These are phyloP conservation scores for Peziza echinospora DNA, from an alignment of 495 filamentous ascomycete genomes.

Conservation along the genomic window DNA sequence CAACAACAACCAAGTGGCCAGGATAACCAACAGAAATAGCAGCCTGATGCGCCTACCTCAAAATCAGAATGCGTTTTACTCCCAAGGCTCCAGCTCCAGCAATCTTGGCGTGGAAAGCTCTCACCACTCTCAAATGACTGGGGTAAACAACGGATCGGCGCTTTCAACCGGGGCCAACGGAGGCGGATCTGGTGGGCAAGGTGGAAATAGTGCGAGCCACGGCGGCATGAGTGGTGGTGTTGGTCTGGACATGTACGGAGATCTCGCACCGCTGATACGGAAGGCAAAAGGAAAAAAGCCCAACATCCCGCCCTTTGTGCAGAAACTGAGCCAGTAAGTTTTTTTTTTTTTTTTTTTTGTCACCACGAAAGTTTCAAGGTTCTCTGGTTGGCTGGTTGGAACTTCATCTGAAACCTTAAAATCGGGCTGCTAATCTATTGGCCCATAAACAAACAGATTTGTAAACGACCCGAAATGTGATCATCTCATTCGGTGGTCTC, in stretches of 20 bases:
- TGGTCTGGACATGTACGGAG: conserved; percentile 5
- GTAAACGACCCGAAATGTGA: conserved; percentile 80
- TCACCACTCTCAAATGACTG: too few relatives aligned
- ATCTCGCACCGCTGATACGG: conserved; percentile 14
- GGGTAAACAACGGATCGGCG: too few relatives aligned
- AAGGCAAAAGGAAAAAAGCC: conserved; percentile 19
- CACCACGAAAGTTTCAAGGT: not conserved
- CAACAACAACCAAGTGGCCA: conserved; percentile 5
- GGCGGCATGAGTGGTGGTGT: conserved; percentile 7
- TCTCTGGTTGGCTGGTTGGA: too few relatives aligned
- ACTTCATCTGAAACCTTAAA: not conserved
- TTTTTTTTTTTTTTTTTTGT: conserved; percentile 7
- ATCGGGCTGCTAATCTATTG: conserved; percentile 13
- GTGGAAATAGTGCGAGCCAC: conserved; percentile 1
- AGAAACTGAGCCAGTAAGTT: conserved; percentile 86
- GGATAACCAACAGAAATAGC: conserved; percentile 10
- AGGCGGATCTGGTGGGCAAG: not conserved
- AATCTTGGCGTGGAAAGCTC: too few relatives aligned
- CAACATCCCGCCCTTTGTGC: conserved; percentile 82
- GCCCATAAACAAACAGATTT: conserved; percentile 36
- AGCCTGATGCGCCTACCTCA: conserved; percentile 14
- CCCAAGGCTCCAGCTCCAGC: too few relatives aligned
- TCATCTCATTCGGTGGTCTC: conserved; percentile 91
- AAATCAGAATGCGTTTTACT: too few relatives aligned
- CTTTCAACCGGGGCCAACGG: not conserved